phyloP scores from a whole-genome alignment of 2,329 filamentous ascomycete species.

The Scedosporium dehoogii region DNA sequence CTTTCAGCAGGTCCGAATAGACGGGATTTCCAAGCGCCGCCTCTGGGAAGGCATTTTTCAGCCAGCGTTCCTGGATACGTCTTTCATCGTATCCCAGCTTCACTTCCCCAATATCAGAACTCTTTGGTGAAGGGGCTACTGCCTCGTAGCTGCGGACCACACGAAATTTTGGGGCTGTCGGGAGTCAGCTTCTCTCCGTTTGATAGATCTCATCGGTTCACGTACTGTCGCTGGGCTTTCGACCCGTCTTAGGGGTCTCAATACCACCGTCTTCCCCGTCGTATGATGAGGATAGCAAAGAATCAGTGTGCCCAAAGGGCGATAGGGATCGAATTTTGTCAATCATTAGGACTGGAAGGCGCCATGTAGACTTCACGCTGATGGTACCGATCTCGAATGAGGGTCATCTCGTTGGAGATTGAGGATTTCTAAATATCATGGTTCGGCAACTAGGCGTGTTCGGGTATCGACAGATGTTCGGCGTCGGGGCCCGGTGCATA shows the following conservation, averaged over 20 bases:
- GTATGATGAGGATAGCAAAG: background rate
- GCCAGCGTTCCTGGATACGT: constrained; percentile 35
- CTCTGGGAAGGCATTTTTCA: constrained; percentile 40
- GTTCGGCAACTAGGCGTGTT: background rate
- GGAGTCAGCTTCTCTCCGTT: background rate
- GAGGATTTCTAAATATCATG: background rate
- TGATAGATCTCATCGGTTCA: background rate
- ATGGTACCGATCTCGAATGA: background rate
- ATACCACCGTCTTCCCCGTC: background rate
- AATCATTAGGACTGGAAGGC: constrained; percentile 2
- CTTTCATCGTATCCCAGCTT: constrained; percentile 14
- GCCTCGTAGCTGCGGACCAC: constrained; percentile 2
- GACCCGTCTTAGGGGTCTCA: background rate
- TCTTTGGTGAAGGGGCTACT: background rate
- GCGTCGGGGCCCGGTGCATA: background rate
- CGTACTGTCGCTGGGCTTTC: background rate
- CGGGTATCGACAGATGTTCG: background rate
- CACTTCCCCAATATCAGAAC: background rate
- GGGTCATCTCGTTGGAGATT: background rate
- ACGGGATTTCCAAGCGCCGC: constrained; percentile 29
- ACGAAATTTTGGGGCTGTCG: background rate
- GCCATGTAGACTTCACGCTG: background rate
- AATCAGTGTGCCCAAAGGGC: constrained; percentile 1
- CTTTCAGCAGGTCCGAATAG: constrained; percentile 21
- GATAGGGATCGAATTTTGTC: background rate